Evolutionary conservation across 2,329 filamentous ascomycete genomes (phyloP), one percentile per base, ranked within the genome.

Genomic region (Dichotomopilus funicola): DNA sequence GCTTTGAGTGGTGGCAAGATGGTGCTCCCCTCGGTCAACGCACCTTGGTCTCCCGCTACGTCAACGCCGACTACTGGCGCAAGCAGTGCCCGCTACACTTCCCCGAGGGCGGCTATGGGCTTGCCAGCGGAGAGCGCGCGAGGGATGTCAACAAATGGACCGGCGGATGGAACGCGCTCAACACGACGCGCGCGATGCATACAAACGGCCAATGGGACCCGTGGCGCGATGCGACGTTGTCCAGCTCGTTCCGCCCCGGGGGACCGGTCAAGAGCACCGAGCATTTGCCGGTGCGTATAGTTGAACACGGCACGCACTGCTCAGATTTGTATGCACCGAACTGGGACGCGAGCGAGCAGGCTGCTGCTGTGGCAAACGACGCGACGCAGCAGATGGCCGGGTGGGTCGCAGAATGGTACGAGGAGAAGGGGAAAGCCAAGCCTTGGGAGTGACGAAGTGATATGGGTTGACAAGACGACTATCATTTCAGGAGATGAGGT

Each of bases 381-480:
- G 74, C 78, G 64, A 69, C 82, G 4, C 70, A 67, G 10, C 73
- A 80, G 65, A 75, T 85, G 60, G 75, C 73, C 59, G 65, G 63
- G 27, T 84, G 81, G 81, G 77, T 83, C 2, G 70, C 66, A 0
- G 78, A 83, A 65, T 84, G 69, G 51, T 73, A 74, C 52, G 59
- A 64, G 51, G 67, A 70, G 64, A 64, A 57, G 54, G 53, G 54
- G n/a, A 43, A 37, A 36, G 31, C 2, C 27, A 57, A 57, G 54
- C 51, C 56, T 19, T 60, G 58, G 58, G 50, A 45, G 45, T 27
- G 19, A 31, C 5, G 33, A 37, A 38, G 37, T 38, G 37, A 38
- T 12, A 38, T 38, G 19, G 19, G 19, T 27, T 27, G 19, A 27
- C 19, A 27, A 27, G 19, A 27, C 19, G 19, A 27, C 19, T 27